phyloP scores from a whole-genome alignment of 495 filamentous ascomycete genomes.

The Lasiosphaeria ovina region DNA sequence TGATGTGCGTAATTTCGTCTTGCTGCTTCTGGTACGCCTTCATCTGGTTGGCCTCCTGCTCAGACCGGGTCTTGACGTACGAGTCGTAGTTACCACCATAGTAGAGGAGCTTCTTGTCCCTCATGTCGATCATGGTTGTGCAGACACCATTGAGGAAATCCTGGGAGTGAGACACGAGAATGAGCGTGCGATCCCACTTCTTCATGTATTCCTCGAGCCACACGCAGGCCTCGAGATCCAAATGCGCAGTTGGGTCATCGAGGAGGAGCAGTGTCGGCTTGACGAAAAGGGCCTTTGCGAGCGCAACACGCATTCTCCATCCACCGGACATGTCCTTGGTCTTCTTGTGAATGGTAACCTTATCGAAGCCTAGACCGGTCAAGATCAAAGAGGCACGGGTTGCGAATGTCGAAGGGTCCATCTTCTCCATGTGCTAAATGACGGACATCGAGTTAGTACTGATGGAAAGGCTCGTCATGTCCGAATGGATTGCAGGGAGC shows the following conservation, averaged over 20 bases:
- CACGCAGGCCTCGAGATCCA: constrained; percentile 99
- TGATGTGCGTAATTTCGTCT: constrained; percentile 98
- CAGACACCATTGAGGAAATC: constrained; percentile 99
- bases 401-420: constrained; percentile 99
- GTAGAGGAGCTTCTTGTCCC: constrained; percentile 84
- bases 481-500: not conserved
- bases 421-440: constrained; percentile 87
- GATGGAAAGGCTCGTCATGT: not conserved
- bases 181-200: constrained; percentile 98
- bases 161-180: constrained; percentile 95
- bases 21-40: constrained; percentile 99
- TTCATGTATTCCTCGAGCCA: constrained; percentile 99
- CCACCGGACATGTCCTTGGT: constrained; percentile 99
- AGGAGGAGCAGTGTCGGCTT: constrained; percentile 93
- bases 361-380: constrained; percentile 99
- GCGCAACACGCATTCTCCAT: constrained; percentile 98
- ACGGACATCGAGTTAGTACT: constrained; percentile 6
- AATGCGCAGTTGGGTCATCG: constrained; percentile 97
- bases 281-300: constrained; percentile 97
- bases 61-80: constrained; percentile 89
- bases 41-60: constrained; percentile 96
- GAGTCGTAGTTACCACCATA: constrained; percentile 99
- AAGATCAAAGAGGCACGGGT: constrained; percentile 95
- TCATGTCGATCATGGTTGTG: constrained; percentile 98
- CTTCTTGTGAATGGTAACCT: constrained; percentile 93